Evolutionary conservation across 192 early-diverging fungal genomes (phyloP).

Genomic region (Rhizoclosmatium sp.): DNA sequence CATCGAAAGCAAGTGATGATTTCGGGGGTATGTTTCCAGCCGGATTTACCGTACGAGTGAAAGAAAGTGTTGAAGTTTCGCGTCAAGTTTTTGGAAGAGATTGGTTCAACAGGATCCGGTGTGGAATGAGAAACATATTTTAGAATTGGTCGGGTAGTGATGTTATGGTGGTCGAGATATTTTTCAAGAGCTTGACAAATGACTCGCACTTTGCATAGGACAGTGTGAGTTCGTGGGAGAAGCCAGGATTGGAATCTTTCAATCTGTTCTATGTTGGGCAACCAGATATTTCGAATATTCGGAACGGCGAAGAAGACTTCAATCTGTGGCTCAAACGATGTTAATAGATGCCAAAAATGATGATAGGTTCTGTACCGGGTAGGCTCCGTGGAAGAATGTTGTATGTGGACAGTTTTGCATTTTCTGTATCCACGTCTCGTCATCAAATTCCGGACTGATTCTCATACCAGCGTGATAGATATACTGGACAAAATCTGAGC

Average conservation of each 20-base stretch:
- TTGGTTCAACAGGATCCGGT: background rate
- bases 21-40: background rate
- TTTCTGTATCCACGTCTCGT: constrained; percentile 10
- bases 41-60: constrained; percentile 9
- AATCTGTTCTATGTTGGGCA: constrained; percentile 35
- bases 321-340: background rate
- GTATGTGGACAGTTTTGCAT: constrained; percentile 20
- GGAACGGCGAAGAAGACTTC: background rate
- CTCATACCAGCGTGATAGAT: constrained; percentile 19
- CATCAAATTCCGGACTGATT: constrained; percentile 4
- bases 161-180: constrained; percentile 3
- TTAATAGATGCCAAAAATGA: background rate
- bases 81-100: background rate
- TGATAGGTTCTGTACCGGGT: constrained; percentile 9
- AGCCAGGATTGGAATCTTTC: constrained; percentile 17
- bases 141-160: background rate
- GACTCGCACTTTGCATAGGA: constrained; percentile 19
- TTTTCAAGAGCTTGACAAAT: background rate
- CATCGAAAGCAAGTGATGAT: background rate
- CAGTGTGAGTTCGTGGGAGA: background rate
- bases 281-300: constrained; percentile 19
- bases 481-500: constrained; percentile 28
- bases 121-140: constrained; percentile 13
- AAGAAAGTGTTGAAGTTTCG: constrained; percentile 13
- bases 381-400: constrained; percentile 22